Evolutionary conservation across 129 eudicot species (phyloP), one percentile per base, ranked within the genome.

Genomic region (Flaveria trinervia): DNA sequence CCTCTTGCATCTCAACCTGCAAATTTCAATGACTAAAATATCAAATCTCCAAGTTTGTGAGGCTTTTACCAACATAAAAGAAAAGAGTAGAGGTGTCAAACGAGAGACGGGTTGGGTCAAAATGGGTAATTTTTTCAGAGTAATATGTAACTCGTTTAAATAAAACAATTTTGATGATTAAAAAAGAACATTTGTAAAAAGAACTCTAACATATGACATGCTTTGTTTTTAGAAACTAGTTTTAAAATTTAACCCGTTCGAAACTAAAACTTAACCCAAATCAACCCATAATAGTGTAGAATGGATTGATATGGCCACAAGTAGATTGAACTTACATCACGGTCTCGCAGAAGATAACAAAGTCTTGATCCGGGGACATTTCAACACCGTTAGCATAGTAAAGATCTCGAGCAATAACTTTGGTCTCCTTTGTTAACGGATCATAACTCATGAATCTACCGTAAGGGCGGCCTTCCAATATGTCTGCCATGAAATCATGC

Each of bases 381-480:
- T 89, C 87, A 23, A 91, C 89, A 1, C 99, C 97, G 51, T 95
- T 95, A 13, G 99, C 84, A 74, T 83, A 91, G 88, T 91, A 89
- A 43, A 95, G 89, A 54, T 89, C 91, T 13, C 78, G 80, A 16
- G 89, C 83, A 11, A 95, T 79, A 17, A 92, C 96, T 79, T 77
- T 81, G 20, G 99, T 91, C 17, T 84, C 79, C 54, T 83, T 79
- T 6, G 97, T 87, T 2, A 83, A 72, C 5, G 97, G 99, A 80
- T 95, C 88, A 67, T 87, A 91, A 80, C 97, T 89, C 88, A 95
- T 13, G 54, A 95, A 77, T 86, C 99, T 86, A 20, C 99, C 97
- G 30, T 89, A 9, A 5, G 99, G 97, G 11, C 94, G 81, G 17
- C 92, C 88, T 68, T 86, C 99, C 0, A 86, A 14, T 12, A 85